Evolutionary conservation across 768 basidiomycete genomes (phyloP), one percentile per base, ranked within the genome.

Genomic region (Mycena olivaceomarginata): DNA sequence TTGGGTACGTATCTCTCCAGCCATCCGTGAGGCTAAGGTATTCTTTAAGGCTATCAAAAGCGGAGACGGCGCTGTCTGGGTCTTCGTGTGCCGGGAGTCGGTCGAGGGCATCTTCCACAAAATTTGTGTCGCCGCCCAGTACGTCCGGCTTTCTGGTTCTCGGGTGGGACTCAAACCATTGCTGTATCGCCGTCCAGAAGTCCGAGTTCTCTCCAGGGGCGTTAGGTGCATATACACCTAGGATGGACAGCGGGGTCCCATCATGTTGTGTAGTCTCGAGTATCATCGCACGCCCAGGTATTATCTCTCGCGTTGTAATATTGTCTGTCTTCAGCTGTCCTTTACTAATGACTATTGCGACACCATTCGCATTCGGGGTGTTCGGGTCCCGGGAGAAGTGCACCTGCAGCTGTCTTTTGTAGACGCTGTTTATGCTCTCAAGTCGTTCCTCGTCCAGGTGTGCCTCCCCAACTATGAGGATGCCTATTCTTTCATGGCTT

Each of bases 41-140:
- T 0, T 13, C 15, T 72, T 84, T 85, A 0, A 88, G 72, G 0
- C 79, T 59, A 0, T 74, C 72, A 0, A 89, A 78, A 0, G 79
- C 79, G 0, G 78, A 45, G 0, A 77, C 72, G 0, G 83, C 75
- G 0, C 15, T 18, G 2, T 67, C 15, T 0, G 72, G 31, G 31
- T 31, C 31, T 31, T 31, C 31, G 3, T 31, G 31, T 31, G 31
- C 31, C 31, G 31, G 31, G 31, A 87, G 60, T 0, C 86, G 11
- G 70, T 90, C 89, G 0, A 89, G 70, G 0, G 75, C 16, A 2
- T 88, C 85, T 70, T 90, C 88, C 0, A 86, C 85, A 0, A 89
- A 45, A 76, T 91, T 90, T 57, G 87, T 86, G 75, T 91, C 88
- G 0, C 89, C 88, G 0, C 85, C 41, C 57, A 91, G 71, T 0